These are phyloP conservation scores for Lasiosphaeriaceae sp. DNA, from an alignment of 495 filamentous ascomycete species.

Conservation along the genomic window DNA sequence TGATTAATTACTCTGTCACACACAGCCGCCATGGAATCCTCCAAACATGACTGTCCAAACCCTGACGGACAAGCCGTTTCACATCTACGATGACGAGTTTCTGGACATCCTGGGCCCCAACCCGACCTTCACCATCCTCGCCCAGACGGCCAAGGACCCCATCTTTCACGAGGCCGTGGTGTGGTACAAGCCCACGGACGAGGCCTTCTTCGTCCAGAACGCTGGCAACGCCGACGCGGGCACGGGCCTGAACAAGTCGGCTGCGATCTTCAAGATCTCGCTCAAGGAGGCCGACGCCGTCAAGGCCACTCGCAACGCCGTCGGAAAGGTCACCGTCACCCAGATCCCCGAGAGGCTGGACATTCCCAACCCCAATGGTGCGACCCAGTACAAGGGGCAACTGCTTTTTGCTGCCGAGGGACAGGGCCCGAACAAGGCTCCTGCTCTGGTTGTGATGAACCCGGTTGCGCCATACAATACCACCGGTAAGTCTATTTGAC, in stretches of 20 bases:
- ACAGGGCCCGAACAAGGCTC: slow-evolving; percentile 39
- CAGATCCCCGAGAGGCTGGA: slow-evolving; percentile 31
- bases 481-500: slow-evolving; percentile 28
- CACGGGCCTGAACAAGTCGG: slow-evolving; percentile 49
- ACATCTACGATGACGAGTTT: slow-evolving; percentile 44
- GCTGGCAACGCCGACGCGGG: slow-evolving; percentile 42
- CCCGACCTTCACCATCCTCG: slow-evolving; percentile 42
- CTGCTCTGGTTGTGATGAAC: slow-evolving; percentile 44
- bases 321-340: slow-evolving; percentile 14
- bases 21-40: slow-evolving; percentile 20
- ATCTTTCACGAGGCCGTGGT: slow-evolving; percentile 51
- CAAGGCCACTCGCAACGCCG: slow-evolving; percentile 15
- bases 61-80: slow-evolving; percentile 39
- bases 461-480: slow-evolving; percentile 47
- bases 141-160: slow-evolving; percentile 35
- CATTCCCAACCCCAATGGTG: slow-evolving; percentile 50
- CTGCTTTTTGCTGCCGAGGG: slow-evolving; percentile 46
- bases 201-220: slow-evolving; percentile 52
- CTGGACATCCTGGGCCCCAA: slow-evolving; percentile 39
- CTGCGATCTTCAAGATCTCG: slow-evolving; percentile 47
- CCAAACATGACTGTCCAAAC: slow-evolving; percentile 24
- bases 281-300: slow-evolving; percentile 29
- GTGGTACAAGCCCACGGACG: slow-evolving; percentile 46
- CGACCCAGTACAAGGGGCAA: slow-evolving; percentile 43
- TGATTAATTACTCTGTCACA: neutral